A percentile compares a stretch with the other conserved stretches of the same genome.
Evolutionary conservation across 805 yeast genomes (phyloP).

Genomic region (Candida tibetensis): DNA sequence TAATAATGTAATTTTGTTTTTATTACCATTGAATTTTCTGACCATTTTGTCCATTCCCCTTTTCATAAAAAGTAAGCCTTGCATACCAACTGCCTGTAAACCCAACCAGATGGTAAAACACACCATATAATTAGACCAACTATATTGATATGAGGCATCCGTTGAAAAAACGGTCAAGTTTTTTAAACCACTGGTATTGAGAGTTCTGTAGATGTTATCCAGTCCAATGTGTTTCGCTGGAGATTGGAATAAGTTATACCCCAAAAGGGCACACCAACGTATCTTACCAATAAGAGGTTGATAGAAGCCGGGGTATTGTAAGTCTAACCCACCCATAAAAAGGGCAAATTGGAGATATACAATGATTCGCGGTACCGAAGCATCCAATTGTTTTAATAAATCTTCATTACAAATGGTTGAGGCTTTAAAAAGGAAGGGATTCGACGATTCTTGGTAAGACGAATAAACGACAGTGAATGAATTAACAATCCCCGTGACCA

Average conservation of each 20-base stretch:
- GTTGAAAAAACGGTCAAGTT: conserved; percentile 32
- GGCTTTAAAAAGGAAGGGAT: conserved; percentile 51
- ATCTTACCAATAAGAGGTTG: conserved; percentile 51
- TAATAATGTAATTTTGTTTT: conserved; percentile 2
- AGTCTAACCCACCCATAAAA: conserved; percentile 52
- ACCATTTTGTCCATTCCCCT: conserved; percentile 6
- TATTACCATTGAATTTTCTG: conserved; percentile 3
- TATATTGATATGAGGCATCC: conserved; percentile 20
- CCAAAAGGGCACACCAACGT: conserved; percentile 57
- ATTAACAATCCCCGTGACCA: conserved; percentile 41
- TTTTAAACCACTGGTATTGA: conserved; percentile 40
- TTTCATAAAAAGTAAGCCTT: conserved; percentile 20
- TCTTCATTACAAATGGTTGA: conserved; percentile 59
- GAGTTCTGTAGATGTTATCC: conserved; percentile 43
- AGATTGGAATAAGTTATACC: conserved; percentile 20
- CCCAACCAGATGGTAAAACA: conserved; percentile 27
- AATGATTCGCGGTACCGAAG: conserved; percentile 48
- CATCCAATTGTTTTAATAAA: conserved; percentile 53
- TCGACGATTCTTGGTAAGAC: conserved; percentile 57
- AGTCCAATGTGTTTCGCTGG: conserved; percentile 4
- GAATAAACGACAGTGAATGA: conserved; percentile 43
- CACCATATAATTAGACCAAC: conserved; percentile 46
- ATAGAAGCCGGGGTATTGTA: conserved; percentile 61
- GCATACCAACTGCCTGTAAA: conserved; percentile 21
- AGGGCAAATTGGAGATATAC: conserved; percentile 58